Evolutionary conservation across 2,329 filamentous ascomycete genomes (phyloP).

Genomic region (Trichoderma oligosporum): DNA sequence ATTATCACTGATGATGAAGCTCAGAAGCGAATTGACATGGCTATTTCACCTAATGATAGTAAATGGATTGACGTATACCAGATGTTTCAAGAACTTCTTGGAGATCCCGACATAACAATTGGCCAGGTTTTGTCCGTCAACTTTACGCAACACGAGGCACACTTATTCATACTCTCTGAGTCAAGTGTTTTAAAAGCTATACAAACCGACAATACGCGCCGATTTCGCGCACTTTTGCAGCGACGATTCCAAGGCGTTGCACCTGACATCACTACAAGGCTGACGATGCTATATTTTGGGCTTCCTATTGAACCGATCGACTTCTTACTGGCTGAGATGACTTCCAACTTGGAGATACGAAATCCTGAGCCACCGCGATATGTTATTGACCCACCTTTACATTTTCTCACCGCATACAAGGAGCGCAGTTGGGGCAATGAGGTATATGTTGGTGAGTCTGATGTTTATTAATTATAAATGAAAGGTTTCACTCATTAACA

Average conservation of each 20-base stretch:
- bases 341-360: constrained; percentile 22
- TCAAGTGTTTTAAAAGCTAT: constrained; percentile 29
- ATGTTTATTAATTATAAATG: too few relatives aligned
- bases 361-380: constrained; percentile 20
- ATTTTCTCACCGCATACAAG: constrained; percentile 33
- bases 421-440: constrained; percentile 32
- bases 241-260: constrained; percentile 30
- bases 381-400: constrained; percentile 29
- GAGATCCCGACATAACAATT: constrained; percentile 25
- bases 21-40: constrained; percentile 23
- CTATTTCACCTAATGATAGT: constrained; percentile 26
- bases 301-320: constrained; percentile 41
- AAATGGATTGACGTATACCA: constrained; percentile 28
- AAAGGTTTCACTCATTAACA: not conserved
- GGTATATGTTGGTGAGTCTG: constrained; percentile 22
- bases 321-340: constrained; percentile 26
- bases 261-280: constrained; percentile 37
- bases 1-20: not conserved
- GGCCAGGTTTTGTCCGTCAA: constrained; percentile 31
- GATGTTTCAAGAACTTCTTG: constrained; percentile 31
- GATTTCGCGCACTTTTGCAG: constrained; percentile 31
- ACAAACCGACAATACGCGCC: constrained; percentile 32
- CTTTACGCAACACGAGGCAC: constrained; percentile 36
- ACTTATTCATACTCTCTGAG: constrained; percentile 30
- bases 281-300: constrained; percentile 47